Conservation (phyloP, 768 basidiomycete species). For the Pholiota conissans region DNA sequence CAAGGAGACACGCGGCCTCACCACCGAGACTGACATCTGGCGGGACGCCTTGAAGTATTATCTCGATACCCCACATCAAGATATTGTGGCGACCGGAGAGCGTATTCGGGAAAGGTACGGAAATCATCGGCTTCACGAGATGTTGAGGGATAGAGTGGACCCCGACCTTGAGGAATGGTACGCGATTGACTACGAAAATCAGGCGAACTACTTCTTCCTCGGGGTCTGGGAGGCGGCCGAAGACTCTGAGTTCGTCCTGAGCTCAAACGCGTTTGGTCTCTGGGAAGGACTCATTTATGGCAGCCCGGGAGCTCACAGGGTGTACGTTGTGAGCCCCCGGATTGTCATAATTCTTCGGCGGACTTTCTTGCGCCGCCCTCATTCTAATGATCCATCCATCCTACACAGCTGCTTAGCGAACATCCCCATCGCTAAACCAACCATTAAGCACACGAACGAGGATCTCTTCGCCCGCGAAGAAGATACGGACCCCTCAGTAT, state of each 20-base stretch:
- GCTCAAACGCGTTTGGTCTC: slow-evolving; percentile 30
- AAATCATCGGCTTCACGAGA: slow-evolving; percentile 15
- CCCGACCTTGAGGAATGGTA: slow-evolving; percentile 23
- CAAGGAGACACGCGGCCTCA: slow-evolving; percentile 18
- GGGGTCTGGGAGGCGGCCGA: slow-evolving; percentile 35
- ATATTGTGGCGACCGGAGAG: slow-evolving; percentile 24
- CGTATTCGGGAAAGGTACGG: slow-evolving; percentile 21
- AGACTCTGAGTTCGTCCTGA: slow-evolving; percentile 32
- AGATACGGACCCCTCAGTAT: slow-evolving; percentile 6
- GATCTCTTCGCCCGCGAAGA: slow-evolving; percentile 7
- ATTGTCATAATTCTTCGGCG: slow-evolving; percentile 29
- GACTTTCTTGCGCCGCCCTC: slow-evolving; percentile 14
- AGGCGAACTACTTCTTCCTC: slow-evolving; percentile 29
- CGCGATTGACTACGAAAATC: slow-evolving; percentile 26
- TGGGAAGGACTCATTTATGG: slow-evolving; percentile 31
- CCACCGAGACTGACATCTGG: slow-evolving; percentile 28
- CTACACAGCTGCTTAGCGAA: slow-evolving; percentile 24
- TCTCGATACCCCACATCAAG: slow-evolving; percentile 29
- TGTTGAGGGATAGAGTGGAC: slow-evolving; percentile 21
- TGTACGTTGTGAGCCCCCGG: slow-evolving; percentile 37
- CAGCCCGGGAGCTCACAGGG: slow-evolving; percentile 22
- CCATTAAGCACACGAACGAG: slow-evolving; percentile 12
- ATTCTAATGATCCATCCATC: slow-evolving; percentile 17
- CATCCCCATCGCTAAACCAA: slow-evolving; percentile 18
- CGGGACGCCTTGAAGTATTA: slow-evolving; percentile 29